These are phyloP conservation scores for Xylaria bambusicola DNA, from an alignment of 495 filamentous ascomycete genomes.

Conservation along the genomic window DNA sequence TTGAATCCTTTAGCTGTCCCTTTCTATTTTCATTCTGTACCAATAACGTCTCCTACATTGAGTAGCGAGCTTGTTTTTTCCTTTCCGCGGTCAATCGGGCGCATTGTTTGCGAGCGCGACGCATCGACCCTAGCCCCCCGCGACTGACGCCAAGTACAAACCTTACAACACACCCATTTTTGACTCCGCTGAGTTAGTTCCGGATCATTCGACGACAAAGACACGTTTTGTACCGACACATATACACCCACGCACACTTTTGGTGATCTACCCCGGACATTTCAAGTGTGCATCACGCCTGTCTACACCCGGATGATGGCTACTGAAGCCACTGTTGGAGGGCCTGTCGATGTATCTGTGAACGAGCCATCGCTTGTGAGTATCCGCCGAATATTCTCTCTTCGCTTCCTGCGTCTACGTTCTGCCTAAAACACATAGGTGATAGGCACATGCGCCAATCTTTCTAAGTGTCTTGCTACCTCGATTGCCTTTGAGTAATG, in stretches of 20 bases:
- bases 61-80: conserved; percentile 5
- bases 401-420: no score
- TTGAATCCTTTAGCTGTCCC: conserved; percentile 22
- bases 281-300: conserved; percentile 25
- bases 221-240: conserved; percentile 17
- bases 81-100: conserved; percentile 5
- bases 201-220: neutral
- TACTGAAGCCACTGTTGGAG: conserved; percentile 55
- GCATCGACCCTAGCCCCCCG: neutral
- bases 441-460: no score
- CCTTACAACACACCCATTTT: conserved; percentile 18
- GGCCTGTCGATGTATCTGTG: conserved; percentile 46
- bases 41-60: conserved; percentile 1
- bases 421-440: no score
- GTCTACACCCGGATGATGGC: conserved; percentile 56
- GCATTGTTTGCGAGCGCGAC: conserved; percentile 16
- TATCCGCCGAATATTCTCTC: no score
- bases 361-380: conserved; percentile 22
- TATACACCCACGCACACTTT: conserved; percentile 7
- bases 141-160: conserved; percentile 19
- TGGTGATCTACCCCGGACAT: conserved; percentile 15
- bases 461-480: no score
- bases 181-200: conserved; percentile 17
- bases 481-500: no score
- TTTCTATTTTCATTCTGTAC: conserved; percentile 16